Evolutionary conservation across 2,329 filamentous ascomycete species (phyloP).

Genomic region (Paramyrothecium sp.): DNA sequence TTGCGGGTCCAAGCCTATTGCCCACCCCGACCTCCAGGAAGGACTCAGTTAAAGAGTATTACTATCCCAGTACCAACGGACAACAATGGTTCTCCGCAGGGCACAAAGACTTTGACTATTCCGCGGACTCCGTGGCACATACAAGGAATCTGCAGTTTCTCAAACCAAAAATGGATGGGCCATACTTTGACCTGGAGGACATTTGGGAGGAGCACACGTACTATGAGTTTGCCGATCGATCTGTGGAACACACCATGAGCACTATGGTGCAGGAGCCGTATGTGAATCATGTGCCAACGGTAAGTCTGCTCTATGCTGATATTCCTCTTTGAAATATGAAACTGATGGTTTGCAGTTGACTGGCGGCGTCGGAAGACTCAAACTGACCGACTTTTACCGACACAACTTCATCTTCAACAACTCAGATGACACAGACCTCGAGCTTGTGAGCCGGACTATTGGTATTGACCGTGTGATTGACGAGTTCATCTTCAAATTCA

Average conservation of each 20-base stretch:
- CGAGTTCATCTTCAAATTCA: constrained; percentile 66
- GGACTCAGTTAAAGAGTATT: constrained; percentile 28
- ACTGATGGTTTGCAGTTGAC: constrained; percentile 41
- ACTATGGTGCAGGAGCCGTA: constrained; percentile 80
- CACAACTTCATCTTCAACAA: constrained; percentile 76
- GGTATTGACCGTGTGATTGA: constrained; percentile 72
- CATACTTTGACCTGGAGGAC: constrained; percentile 70
- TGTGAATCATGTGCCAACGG: constrained; percentile 73
- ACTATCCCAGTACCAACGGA: constrained; percentile 33
- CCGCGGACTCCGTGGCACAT: constrained; percentile 60
- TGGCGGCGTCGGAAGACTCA: constrained; percentile 65
- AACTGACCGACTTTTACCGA: constrained; percentile 66
- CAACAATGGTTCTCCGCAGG: constrained; percentile 46
- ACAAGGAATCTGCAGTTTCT: constrained; percentile 65
- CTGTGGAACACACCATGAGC: constrained; percentile 72
- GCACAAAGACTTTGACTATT: constrained; percentile 45
- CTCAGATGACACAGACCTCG: constrained; percentile 62
- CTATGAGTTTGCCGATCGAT: constrained; percentile 67
- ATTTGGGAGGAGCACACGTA: constrained; percentile 79
- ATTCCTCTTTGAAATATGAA: not conserved
- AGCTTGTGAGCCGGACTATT: constrained; percentile 69
- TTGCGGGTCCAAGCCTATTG: constrained; percentile 9
- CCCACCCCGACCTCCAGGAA: not conserved
- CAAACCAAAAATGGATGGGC: constrained; percentile 61
- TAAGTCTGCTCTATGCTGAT: constrained; percentile 27